These are phyloP conservation scores for Phytophthora megakarya DNA, from an alignment of 352 stramenopile genomes.

Conservation along the genomic window DNA sequence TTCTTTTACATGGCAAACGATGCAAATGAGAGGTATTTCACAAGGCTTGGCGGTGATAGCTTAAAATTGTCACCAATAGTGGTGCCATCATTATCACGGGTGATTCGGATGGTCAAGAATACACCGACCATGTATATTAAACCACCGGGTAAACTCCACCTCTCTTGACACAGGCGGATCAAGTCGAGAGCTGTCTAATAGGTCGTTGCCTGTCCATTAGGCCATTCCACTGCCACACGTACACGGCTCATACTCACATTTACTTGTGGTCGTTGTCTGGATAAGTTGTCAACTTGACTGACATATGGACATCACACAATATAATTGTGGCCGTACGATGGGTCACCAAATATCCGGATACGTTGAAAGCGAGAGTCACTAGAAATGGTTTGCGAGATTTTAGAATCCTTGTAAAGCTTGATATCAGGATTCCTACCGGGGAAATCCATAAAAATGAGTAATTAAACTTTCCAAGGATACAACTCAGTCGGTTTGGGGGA, in stretches of 20 bases:
- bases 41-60: too few relatives aligned
- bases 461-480: too few relatives aligned
- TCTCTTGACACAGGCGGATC: background rate
- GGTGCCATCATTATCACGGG: slow-evolving; percentile 7
- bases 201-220: slow-evolving; percentile 8
- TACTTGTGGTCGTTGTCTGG: background rate
- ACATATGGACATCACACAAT: too few relatives aligned
- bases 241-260: background rate
- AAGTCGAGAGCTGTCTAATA: slow-evolving; percentile 21
- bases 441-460: background rate
- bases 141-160: background rate
- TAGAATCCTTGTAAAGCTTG: background rate
- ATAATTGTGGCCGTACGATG: background rate
- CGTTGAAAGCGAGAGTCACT: background rate
- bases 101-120: slow-evolving; percentile 18
- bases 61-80: slow-evolving; percentile 19
- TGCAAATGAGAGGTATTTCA: too few relatives aligned
- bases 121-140: slow-evolving; percentile 18
- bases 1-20: too few relatives aligned
- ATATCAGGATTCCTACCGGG: background rate
- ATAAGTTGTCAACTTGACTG: too few relatives aligned
- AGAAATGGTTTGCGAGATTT: background rate
- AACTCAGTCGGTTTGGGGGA: too few relatives aligned
- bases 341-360: background rate
- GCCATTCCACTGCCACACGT: slow-evolving; percentile 1